A percentile compares a stretch with the other conserved stretches of the same genome.
Conservation (phyloP, 768 basidiomycete genomes). For the Serendipita sp. region DNA sequence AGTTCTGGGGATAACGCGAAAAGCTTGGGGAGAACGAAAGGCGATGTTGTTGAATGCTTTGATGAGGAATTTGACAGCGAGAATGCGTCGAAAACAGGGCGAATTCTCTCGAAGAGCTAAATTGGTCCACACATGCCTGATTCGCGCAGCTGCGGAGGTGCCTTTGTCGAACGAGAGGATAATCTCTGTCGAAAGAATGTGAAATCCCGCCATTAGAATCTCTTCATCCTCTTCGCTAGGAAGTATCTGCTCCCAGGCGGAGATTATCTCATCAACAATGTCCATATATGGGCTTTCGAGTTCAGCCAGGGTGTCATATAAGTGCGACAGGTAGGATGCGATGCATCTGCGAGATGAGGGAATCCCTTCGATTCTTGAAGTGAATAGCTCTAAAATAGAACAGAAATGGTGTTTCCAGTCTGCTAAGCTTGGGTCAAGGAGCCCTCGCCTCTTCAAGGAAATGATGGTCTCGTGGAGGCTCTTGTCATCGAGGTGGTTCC, state of each 20-base stretch:
- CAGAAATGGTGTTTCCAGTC: not conserved
- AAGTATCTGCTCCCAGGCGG: not conserved
- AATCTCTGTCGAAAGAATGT: not conserved
- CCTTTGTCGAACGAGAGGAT: not conserved
- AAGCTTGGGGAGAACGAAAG: slow-evolving; percentile 33
- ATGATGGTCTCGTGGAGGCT: not conserved
- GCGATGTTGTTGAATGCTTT: slow-evolving; percentile 51
- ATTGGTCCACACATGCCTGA: not conserved
- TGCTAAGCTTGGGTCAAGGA: not conserved
- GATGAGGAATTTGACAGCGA: slow-evolving; percentile 46
- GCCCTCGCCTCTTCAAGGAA: not conserved
- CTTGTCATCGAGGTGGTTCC: not conserved
- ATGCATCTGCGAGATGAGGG: not conserved
- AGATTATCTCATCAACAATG: not conserved
- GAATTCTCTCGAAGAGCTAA: not conserved
- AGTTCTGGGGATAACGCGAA: not conserved
- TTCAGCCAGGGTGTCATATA: not conserved
- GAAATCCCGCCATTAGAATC: not conserved
- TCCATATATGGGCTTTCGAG: not conserved
- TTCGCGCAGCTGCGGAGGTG: not conserved
- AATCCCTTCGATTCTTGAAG: not conserved
- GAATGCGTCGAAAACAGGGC: slow-evolving; percentile 25
- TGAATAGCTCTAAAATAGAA: not conserved
- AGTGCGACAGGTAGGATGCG: not conserved
- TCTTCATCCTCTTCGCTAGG: not conserved